Evolutionary conservation across 768 basidiomycete species (phyloP).

Genomic region (Leccinum subgranulosum): DNA sequence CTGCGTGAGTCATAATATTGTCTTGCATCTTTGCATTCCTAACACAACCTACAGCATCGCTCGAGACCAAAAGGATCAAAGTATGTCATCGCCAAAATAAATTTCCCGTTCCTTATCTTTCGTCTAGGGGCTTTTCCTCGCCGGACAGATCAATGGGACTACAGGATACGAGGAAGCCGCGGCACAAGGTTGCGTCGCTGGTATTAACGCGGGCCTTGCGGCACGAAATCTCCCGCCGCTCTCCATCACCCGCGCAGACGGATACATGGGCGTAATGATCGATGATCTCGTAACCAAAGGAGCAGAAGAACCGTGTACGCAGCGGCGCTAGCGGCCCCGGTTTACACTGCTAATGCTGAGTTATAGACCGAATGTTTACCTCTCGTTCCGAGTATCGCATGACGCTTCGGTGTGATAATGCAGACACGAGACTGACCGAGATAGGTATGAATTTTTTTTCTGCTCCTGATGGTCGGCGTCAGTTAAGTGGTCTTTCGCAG

Average conservation of each 20-base stretch:
- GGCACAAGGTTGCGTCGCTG: conserved; percentile 85
- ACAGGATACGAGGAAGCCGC: conserved; percentile 96
- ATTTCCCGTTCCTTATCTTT: background rate
- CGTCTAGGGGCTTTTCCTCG: conserved; percentile 73
- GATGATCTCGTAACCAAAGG: conserved; percentile 89
- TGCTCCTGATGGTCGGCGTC: background rate
- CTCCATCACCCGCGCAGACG: conserved; percentile 76
- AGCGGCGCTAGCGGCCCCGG: background rate
- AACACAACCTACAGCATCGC: conserved; percentile 48
- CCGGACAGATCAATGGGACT: conserved; percentile 90
- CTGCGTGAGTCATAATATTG: conserved; percentile 45
- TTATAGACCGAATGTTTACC: conserved; percentile 90
- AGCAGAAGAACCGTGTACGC: conserved; percentile 83
- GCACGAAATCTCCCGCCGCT: conserved; percentile 56
- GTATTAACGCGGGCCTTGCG: conserved; percentile 80
- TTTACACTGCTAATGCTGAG: background rate
- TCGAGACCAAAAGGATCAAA: conserved; percentile 83
- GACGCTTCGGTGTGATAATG: conserved; percentile 85
- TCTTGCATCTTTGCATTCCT: background rate
- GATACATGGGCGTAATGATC: conserved; percentile 87
- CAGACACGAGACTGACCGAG: conserved; percentile 77
- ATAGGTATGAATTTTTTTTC: conserved; percentile 46
- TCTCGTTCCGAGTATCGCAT: conserved; percentile 88
- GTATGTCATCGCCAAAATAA: conserved; percentile 30
- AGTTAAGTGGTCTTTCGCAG: conserved; percentile 22